phyloP scores from a whole-genome alignment of 1,139 yeast species.

The Blastobotrys buckinghamii region DNA sequence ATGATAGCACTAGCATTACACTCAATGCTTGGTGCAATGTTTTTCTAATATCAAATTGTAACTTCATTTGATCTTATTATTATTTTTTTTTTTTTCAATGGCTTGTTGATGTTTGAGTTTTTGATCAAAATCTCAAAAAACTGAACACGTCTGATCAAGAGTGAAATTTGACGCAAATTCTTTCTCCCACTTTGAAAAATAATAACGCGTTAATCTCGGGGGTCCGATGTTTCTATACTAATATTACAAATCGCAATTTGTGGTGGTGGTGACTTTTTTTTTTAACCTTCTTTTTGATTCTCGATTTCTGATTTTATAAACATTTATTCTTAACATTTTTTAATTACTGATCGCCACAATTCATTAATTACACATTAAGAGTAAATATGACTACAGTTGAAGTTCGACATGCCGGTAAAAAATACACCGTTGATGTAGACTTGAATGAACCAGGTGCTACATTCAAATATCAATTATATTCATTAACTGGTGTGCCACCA shows the following conservation, averaged over 20 bases:
- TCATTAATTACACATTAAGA: too few relatives aligned
- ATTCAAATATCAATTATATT: slow-evolving; percentile 65
- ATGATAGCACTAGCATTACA: slow-evolving; percentile 71
- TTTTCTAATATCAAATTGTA: slow-evolving; percentile 23
- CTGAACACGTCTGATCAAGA: too few relatives aligned
- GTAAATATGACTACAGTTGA: slow-evolving; percentile 32
- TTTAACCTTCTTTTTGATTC: too few relatives aligned
- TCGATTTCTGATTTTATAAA: background rate
- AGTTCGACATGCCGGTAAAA: slow-evolving; percentile 82
- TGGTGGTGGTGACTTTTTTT: too few relatives aligned
- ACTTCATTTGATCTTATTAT: slow-evolving; percentile 7
- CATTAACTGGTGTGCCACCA: slow-evolving; percentile 73
- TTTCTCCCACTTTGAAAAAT: too few relatives aligned
- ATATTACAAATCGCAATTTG: too few relatives aligned
- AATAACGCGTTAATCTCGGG: too few relatives aligned
- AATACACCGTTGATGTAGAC: slow-evolving; percentile 61
- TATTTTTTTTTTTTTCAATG: background rate
- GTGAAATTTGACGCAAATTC: too few relatives aligned
- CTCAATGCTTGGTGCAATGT: slow-evolving; percentile 52
- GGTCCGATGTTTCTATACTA: too few relatives aligned
- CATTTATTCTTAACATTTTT: background rate
- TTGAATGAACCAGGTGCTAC: slow-evolving; percentile 48
- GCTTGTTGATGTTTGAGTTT: background rate
- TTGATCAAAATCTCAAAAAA: too few relatives aligned
- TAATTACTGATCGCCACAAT: background rate